Conservation (phyloP, 441 rosid genomes). For the Francoa sonchifolia region DNA sequence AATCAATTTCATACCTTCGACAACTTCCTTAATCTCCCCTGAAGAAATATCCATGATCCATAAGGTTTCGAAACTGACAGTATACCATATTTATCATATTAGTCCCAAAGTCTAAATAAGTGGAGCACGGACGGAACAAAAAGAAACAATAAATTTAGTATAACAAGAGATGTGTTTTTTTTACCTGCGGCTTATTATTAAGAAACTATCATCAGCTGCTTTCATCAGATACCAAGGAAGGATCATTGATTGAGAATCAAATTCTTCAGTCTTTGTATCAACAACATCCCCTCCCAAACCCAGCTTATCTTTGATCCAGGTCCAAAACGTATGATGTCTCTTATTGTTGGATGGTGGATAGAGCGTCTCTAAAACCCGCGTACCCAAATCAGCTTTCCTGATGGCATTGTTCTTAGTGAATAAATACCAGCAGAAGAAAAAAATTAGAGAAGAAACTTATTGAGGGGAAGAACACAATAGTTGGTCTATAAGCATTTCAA, state of each 20-base stretch:
- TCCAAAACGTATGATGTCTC: constrained; percentile 39
- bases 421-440: constrained; percentile 11
- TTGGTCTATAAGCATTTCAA: too few species aligned
- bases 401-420: constrained; percentile 72
- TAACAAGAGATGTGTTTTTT: constrained; percentile 4
- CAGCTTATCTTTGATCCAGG: constrained; percentile 52
- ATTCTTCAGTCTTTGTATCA: constrained; percentile 34
- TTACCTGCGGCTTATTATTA: constrained; percentile 58
- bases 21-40: constrained; percentile 54
- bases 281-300: constrained; percentile 37
- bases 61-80: constrained; percentile 58
- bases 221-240: constrained; percentile 91
- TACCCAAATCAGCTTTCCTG: constrained; percentile 73
- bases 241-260: constrained; percentile 28
- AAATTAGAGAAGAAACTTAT: constrained; percentile 9
- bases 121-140: neutral
- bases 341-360: constrained; percentile 43
- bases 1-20: constrained; percentile 43
- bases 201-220: constrained; percentile 29
- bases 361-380: constrained; percentile 77
- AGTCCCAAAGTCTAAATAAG: neutral
- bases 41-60: constrained; percentile 63
- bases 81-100: neutral
- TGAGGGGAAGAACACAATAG: too few species aligned
- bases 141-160: too few species aligned